Base-by-base conservation (phyloP, 148 eudicot species). In the Amaranthus palmeri region DNA sequence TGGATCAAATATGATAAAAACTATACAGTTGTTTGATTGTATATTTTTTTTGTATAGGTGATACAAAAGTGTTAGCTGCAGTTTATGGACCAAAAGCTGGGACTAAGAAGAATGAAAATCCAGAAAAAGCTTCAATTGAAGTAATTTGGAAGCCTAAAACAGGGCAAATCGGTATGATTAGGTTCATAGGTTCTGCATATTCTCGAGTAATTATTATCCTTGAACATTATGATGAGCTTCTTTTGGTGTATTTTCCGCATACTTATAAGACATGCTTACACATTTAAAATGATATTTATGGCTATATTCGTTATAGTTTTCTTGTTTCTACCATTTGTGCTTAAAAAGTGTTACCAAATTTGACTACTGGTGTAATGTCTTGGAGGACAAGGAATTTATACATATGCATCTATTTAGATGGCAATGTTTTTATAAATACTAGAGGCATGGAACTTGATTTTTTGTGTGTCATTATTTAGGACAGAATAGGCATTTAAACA, bases 101-200 rank as follows among this genome's bases (percentile, higher is more conserved):
- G 72, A 87, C 87, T 5, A 88, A 86, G 85, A 87, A 87, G 78
- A 88, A 87, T 76, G 93, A 88, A 79, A 88, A 88, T 69, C 91
- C 88, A 25, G 89, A 88, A 76, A 91, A 88, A 76, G 97, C 97
- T 81, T 89, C 83, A 70, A 70, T 93, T 76, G 97, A 91, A 85
- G 96, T 93, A 59, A 80, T 83, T 80, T 91, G 90, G 97, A 89
- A 89, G 86, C 84, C 88, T 14, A 86, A 91, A 80, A 87, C 92
- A 0, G 96, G 98, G 65, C 97, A 89, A 83, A 81, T 80, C 76
- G 97, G 98, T 93, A 74, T 79, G 84, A 8, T 15, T 67, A 25
- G 44, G 65, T 72, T 65, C 4, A 25, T 25, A 47, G 36, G 25
- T 40, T 61, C 14, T 36, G 2, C 59, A 69, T 74, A 48, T 4